Evolutionary conservation across 805 yeast genomes (phyloP), one percentile per base, ranked within the genome.

Genomic region (Ogataea wickerhamii): DNA sequence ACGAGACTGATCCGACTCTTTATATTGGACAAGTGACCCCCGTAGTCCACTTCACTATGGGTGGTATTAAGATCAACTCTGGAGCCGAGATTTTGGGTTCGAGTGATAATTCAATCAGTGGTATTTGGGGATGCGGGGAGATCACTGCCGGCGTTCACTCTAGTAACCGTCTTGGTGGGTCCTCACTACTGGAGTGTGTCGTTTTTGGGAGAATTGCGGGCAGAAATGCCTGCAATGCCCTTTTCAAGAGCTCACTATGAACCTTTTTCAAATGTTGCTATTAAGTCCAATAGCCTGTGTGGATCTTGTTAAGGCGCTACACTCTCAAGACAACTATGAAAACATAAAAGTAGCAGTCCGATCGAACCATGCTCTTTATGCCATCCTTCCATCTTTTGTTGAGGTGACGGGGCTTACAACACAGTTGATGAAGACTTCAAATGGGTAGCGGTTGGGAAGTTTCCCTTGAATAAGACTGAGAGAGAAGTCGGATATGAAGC

Each of bases 71-170:
- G 51, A 74, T 77, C 48, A 70, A 74, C 49, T 67, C 68, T 31
- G 58, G 66, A 30, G 62, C 76, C 1, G 56, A 71, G 54, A 51
- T 62, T 44, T 36, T 71, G 37, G 46, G 63, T n/a, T 50, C 42
- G 20, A 47, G 54, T 1, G 57, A 58, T 6, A 32, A 45, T 20
- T 49, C 53, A n/a, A 64, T 76, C 6, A 45, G 56, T 2, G 82
- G 82, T 8, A 51, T 80, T 7, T 80, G 68, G 57, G 85, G 84
- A 1, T 74, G 74, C 21, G 87, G 87, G 12, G 87, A 80, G 54
- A 76, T 77, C 18, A 73, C 82, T 33, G 82, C 83, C 13, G 87
- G 87, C 31, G 77, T 80, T 7, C 87, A 80, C 52, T 86, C 87
- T 7, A 72, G 68, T 17, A 80, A 80, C 55, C 67, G 87, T 52